These are phyloP conservation scores for Dictyostelium intermedium DNA, from an alignment of 78 protist genomes.

Conservation along the genomic window DNA sequence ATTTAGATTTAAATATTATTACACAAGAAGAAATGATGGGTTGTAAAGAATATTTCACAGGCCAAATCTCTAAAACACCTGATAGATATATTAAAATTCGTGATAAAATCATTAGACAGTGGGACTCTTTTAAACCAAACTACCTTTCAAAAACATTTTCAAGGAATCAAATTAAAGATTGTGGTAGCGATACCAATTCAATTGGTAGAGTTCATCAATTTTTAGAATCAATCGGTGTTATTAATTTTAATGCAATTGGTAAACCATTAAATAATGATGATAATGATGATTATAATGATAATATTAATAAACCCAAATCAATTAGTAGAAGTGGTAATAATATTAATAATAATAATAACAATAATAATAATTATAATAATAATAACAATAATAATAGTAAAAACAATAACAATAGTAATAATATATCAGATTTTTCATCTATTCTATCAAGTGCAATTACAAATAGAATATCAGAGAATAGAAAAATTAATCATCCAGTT, in stretches of 20 bases:
- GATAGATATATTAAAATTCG: constrained; percentile 68
- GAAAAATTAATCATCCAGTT: neutral
- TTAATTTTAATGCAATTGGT: constrained; percentile 29
- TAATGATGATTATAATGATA: neutral
- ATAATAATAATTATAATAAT: neutral
- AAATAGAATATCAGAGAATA: neutral
- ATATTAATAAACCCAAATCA: neutral
- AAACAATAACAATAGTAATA: too few relatives aligned
- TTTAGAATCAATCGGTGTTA: constrained; percentile 58
- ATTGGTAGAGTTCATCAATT: constrained; percentile 62
- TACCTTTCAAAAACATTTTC: constrained; percentile 38
- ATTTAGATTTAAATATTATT: neutral
- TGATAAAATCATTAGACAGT: constrained; percentile 22
- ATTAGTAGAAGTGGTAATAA: neutral
- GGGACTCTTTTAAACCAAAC: constrained; percentile 30
- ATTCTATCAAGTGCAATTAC: neutral
- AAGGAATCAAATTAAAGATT: constrained; percentile 12
- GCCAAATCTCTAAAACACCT: constrained; percentile 52
- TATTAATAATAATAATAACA: neutral
- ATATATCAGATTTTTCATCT: neutral
- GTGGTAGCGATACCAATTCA: constrained; percentile 73
- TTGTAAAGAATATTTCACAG: constrained; percentile 39
- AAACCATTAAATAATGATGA: neutral
- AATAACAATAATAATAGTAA: too few relatives aligned
- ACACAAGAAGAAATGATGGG: constrained; percentile 26